These are phyloP conservation scores for Trametes cubensis DNA, from an alignment of 768 basidiomycete genomes.

Conservation along the genomic window DNA sequence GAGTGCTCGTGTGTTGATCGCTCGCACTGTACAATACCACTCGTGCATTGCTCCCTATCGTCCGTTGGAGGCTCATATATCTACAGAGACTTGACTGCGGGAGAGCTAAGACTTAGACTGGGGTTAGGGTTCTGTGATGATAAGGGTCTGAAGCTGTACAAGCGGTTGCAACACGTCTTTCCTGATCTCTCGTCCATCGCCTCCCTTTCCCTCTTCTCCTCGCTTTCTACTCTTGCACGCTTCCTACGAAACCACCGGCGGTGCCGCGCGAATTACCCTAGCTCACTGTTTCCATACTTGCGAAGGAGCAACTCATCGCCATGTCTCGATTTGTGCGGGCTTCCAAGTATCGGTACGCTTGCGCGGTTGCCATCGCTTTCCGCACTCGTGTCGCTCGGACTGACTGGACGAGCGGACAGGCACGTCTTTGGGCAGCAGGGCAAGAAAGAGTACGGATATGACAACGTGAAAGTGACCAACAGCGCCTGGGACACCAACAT, in stretches of 20 bases:
- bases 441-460: slow-evolving; percentile 80
- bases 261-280: not conserved
- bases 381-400: not conserved
- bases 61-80: not conserved
- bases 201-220: not conserved
- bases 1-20: not conserved
- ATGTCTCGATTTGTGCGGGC: slow-evolving; percentile 31
- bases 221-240: not conserved
- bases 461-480: slow-evolving; percentile 84
- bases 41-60: not conserved
- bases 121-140: slow-evolving; percentile 2
- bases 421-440: slow-evolving; percentile 90
- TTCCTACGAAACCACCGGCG: not conserved
- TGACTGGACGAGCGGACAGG: slow-evolving; percentile 42
- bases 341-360: slow-evolving; percentile 30
- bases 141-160: not conserved
- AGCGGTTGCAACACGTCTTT: not conserved
- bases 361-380: not conserved
- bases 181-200: slow-evolving; percentile 5
- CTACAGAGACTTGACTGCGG: not conserved
- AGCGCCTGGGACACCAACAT: slow-evolving; percentile 98
- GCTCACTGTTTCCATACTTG: not conserved
- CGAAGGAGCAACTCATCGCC: not conserved
- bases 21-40: not conserved
- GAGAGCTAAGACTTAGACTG: not conserved